A percentile compares a stretch with the other conserved stretches of the same genome.
Evolutionary conservation across 1,284 basidiomycete species (phyloP).

Genomic region (Phaffia rhodozyma): DNA sequence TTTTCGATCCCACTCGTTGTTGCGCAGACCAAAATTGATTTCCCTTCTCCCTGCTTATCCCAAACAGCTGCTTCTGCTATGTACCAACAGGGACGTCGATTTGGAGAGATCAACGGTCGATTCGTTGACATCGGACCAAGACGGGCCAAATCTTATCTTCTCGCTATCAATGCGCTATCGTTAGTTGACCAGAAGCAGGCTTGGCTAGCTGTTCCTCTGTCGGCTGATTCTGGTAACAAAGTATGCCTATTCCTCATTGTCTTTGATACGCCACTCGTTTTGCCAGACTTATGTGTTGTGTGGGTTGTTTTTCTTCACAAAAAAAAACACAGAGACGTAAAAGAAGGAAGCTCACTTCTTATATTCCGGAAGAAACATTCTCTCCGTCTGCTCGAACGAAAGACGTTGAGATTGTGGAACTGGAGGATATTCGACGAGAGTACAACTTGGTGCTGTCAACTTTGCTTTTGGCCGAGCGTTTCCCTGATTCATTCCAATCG

Average conservation of each 20-base stretch:
- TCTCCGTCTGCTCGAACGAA: constrained; percentile 42
- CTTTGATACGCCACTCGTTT: constrained; percentile 7
- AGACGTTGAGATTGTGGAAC: constrained; percentile 63
- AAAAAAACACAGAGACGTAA: constrained; percentile 39
- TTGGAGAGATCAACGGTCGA: constrained; percentile 46
- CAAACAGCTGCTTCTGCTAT: constrained; percentile 69
- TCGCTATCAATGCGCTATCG: constrained; percentile 80
- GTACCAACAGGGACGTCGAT: constrained; percentile 80
- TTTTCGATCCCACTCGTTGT: neutral
- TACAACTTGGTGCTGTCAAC: constrained; percentile 68
- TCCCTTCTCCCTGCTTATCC: constrained; percentile 12
- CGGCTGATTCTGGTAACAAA: constrained; percentile 15
- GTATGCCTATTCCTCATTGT: neutral
- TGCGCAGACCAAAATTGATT: neutral
- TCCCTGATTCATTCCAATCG: constrained; percentile 44
- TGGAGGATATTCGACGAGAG: constrained; percentile 74
- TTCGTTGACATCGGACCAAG: constrained; percentile 32
- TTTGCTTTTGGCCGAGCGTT: constrained; percentile 56
- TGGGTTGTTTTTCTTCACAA: neutral
- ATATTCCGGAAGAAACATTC: constrained; percentile 66
- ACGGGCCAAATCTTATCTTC: constrained; percentile 44
- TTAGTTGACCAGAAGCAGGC: constrained; percentile 69
- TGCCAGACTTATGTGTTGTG: neutral
- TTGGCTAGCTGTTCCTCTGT: constrained; percentile 58
- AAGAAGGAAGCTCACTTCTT: constrained; percentile 55